A percentile compares a stretch with the other conserved stretches of the same genome.
These are phyloP conservation scores for Noccaea bulbosa DNA, from an alignment of 345 rosid genomes.

Conservation along the genomic window DNA sequence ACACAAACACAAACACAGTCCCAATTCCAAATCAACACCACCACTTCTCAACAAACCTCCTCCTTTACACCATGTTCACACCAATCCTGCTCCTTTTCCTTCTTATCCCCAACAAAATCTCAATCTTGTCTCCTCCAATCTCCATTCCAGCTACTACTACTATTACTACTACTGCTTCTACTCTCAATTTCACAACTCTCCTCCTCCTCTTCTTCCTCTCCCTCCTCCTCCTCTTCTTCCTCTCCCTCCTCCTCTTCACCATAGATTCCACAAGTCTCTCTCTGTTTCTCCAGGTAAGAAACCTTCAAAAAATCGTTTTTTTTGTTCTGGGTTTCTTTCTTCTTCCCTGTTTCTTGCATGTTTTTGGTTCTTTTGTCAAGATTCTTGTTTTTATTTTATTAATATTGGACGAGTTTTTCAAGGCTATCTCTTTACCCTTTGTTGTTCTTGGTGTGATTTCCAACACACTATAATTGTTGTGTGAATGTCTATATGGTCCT, in stretches of 20 bases:
- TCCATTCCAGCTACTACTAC: constrained; percentile 42
- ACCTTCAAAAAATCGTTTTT: constrained; percentile 32
- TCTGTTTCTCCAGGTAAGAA: constrained; percentile 54
- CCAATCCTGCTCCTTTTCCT: constrained; percentile 46
- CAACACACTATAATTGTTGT: constrained; percentile 14
- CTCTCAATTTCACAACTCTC: constrained; percentile 64
- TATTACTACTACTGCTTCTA: constrained; percentile 55
- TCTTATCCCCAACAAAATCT: constrained; percentile 34
- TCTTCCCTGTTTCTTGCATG: constrained; percentile 36
- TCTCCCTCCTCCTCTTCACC: constrained; percentile 49
- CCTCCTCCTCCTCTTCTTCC: constrained; percentile 65
- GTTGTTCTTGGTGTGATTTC: constrained; percentile 31
- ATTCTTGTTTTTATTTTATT: neutral
- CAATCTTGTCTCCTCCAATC: constrained; percentile 5
- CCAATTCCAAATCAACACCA: constrained; percentile 47
- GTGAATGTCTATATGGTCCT: constrained; percentile 43
- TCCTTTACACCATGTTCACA: constrained; percentile 41
- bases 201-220: constrained; percentile 63
- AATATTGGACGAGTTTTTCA: constrained; percentile 39
- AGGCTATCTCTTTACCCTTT: constrained; percentile 31
- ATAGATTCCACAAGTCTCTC: constrained; percentile 55
- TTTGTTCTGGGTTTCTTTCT: constrained; percentile 47
- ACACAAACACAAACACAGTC: too few species aligned
- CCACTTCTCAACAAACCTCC: constrained; percentile 50
- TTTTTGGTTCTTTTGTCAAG: constrained; percentile 39